Percentiles rank a stretch among this genome's conserved stretches.
Conservation (phyloP, 106 monocot species). For the Phalaenopsis aphrodite region DNA sequence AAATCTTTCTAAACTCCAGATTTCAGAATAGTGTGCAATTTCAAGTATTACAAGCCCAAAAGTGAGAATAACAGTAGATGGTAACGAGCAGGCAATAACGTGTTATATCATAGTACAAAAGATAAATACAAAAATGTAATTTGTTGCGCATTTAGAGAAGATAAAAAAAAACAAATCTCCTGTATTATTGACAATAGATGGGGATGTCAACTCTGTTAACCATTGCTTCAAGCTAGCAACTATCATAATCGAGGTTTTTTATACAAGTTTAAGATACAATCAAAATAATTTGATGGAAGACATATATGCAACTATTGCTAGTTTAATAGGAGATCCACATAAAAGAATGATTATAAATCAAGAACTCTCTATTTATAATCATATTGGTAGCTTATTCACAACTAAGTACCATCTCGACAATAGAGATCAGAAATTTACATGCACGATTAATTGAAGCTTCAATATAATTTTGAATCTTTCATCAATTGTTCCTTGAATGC, state of each 20-base stretch:
- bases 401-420: not conserved
- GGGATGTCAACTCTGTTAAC: not conserved
- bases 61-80: not conserved
- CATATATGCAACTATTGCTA: not conserved
- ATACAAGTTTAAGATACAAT: not conserved
- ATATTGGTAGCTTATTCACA: not conserved
- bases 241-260: not conserved
- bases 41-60: not conserved
- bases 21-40: not conserved
- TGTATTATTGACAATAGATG: not conserved
- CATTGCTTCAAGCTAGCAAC: not conserved
- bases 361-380: not conserved
- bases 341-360: not conserved
- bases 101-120: not conserved
- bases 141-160: not conserved
- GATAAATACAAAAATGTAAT: not conserved
- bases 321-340: not conserved
- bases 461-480: not conserved
- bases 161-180: not conserved
- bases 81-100: not conserved
- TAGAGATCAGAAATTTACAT: not conserved
- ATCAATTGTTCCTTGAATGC: not conserved
- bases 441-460: not conserved
- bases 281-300: not conserved
- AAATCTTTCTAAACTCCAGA: no score